A percentile compares a stretch with the other conserved stretches of the same genome.
These are phyloP conservation scores for Thozetella sp. DNA, from an alignment of 495 filamentous ascomycete species.

Conservation along the genomic window DNA sequence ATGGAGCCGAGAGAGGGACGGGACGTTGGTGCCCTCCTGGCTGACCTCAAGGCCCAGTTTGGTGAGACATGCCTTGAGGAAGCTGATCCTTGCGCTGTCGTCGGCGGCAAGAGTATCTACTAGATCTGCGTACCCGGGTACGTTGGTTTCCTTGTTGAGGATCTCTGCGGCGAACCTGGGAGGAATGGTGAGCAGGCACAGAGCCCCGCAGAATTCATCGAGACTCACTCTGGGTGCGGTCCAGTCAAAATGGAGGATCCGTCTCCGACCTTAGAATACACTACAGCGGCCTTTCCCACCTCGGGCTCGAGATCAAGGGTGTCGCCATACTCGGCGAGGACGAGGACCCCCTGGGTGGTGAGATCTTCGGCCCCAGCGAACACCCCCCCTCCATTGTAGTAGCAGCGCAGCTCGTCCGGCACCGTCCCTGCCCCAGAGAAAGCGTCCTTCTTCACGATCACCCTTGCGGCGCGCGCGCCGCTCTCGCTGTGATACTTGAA, in stretches of 20 bases:
- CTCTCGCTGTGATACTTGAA: conserved; percentile 91
- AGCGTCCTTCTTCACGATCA: conserved; percentile 65
- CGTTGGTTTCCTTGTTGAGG: conserved; percentile 61
- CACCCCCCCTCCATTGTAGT: conserved; percentile 96
- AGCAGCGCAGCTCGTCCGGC: conserved; percentile 69
- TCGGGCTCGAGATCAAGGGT: conserved; percentile 79
- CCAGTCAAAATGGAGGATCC: conserved; percentile 81
- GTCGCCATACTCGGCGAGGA: conserved; percentile 80
- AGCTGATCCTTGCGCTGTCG: conserved; percentile 69
- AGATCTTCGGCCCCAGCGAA: conserved; percentile 78
- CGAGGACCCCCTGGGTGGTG: conserved; percentile 67
- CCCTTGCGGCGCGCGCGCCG: conserved; percentile 72
- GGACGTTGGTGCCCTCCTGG: conserved; percentile 68
- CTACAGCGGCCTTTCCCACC: conserved; percentile 70
- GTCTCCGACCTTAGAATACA: conserved; percentile 88
- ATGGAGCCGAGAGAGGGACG: conserved; percentile 84
- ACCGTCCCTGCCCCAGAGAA: conserved; percentile 53
- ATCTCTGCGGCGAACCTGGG: conserved; percentile 86
- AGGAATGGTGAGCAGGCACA: neutral
- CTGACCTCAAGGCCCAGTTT: conserved; percentile 84
- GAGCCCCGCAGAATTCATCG: neutral
- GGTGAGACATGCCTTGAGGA: conserved; percentile 77
- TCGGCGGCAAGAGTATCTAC: conserved; percentile 71
- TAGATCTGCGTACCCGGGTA: conserved; percentile 66
- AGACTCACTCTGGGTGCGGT: conserved; percentile 88